Base-by-base conservation (phyloP, 2,329 filamentous ascomycete genomes). In the Aphanoascus verrucosus region DNA sequence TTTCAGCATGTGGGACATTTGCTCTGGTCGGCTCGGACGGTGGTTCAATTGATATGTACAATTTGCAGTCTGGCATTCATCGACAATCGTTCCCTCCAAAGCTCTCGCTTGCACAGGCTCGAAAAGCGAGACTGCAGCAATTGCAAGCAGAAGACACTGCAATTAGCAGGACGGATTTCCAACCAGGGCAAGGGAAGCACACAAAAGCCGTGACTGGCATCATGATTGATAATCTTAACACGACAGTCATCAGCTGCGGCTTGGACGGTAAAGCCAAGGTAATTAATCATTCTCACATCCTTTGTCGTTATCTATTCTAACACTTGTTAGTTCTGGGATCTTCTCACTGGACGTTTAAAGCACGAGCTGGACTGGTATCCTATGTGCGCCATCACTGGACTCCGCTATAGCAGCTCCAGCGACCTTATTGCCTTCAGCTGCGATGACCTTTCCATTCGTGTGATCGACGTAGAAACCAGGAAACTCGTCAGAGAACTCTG, bases 1-100 rank as follows among this genome's bases (percentile, higher is more conserved):
- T 98, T 56, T 95, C 88, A 52, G 80, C 88, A 1, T 98, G 93
- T 63, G 93, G 93, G 54, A 96, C 87, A 1, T 98, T 98, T 73
- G 90, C 90, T 1, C 72, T 97, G 3, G 77, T 98, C 19, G 93
- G 93, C 1, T 96, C 91, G 0, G 82, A 81, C 31, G 82, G 79
- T 37, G 93, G 93, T 41, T 81, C 82, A 34, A 83, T 98, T 53
- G 89, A 96, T 67, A 91, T 94, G 85, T 97, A 86, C 78, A 98
- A 98, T 66, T 74, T 98, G 55, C 93, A 98, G 67, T 97, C 93
- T 43, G 93, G 93, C 43, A 75, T 84, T 17, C 88, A 94, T 68
- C 83, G 91, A 55, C 88, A 94, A 64, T 82, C 85, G 15, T 98
- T 94, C 67, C 93, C 93, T 0, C 83, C 88, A 7, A 80, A 79